Percentiles rank a stretch among this genome's conserved stretches.
Evolutionary conservation across 345 rosid genomes (phyloP).

Genomic region (Excoecaria cochinchinensis): DNA sequence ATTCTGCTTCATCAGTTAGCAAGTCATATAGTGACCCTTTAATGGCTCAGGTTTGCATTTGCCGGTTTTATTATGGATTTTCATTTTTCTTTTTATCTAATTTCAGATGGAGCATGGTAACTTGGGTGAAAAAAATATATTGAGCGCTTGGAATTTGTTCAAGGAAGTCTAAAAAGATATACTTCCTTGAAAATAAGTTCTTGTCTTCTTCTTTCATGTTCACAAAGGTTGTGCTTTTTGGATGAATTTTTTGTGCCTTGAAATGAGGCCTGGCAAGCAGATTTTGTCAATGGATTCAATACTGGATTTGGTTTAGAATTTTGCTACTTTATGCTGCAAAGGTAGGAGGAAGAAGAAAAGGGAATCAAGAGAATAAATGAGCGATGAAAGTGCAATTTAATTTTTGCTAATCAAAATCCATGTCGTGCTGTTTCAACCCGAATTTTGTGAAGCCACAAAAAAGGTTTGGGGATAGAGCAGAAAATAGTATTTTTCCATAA

Average conservation of each 20-base stretch:
- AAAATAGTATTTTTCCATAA: background rate
- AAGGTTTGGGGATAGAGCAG: background rate
- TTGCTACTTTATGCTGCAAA: background rate
- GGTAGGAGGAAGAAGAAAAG: slow-evolving; percentile 1
- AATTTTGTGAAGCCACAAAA: background rate
- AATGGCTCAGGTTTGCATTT: slow-evolving; percentile 68
- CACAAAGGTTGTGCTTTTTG: background rate
- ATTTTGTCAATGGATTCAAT: background rate
- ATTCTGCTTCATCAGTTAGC: slow-evolving; percentile 46
- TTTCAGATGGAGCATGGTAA: background rate
- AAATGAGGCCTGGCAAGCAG: background rate
- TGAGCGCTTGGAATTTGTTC: background rate
- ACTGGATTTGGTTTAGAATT: background rate
- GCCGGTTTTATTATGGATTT: background rate
- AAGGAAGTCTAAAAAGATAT: background rate
- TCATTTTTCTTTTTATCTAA: background rate
- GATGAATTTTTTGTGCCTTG: background rate
- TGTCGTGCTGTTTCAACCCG: background rate
- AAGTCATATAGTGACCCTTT: slow-evolving; percentile 64
- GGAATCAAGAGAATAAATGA: background rate
- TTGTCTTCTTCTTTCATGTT: background rate
- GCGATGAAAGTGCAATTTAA: background rate
- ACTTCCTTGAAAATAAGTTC: background rate
- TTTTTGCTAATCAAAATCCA: background rate
- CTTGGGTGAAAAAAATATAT: background rate